phyloP scores from a whole-genome alignment of 352 stramenopile genomes.

The Achlya hypogyna region DNA sequence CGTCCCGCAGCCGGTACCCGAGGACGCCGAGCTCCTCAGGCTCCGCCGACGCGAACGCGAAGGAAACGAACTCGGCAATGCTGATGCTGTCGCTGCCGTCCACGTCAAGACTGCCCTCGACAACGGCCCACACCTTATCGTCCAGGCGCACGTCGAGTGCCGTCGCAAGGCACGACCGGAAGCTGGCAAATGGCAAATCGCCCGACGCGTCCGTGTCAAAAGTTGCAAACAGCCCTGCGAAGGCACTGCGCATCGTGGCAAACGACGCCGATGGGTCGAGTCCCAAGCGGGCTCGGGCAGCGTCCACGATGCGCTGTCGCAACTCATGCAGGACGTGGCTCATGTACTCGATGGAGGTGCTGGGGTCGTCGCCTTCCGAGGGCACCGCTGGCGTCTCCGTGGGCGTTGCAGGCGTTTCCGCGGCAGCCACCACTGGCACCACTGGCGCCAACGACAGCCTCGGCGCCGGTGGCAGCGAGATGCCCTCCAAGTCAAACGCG shows the following conservation, averaged over 20 bases:
- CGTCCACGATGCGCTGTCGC: constrained; percentile 32
- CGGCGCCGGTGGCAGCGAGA: neutral
- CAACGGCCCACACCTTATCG: constrained; percentile 31
- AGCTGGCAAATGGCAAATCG: constrained; percentile 40
- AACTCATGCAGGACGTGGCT: constrained; percentile 29
- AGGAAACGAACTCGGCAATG: constrained; percentile 67
- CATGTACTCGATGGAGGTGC: constrained; percentile 34
- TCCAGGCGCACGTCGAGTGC: constrained; percentile 35
- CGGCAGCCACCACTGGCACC: neutral
- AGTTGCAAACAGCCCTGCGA: constrained; percentile 38
- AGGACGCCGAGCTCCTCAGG: constrained; percentile 40
- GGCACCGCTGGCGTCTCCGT: neutral
- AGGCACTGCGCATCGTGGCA: constrained; percentile 39
- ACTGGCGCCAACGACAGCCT: no score
- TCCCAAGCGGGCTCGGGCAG: constrained; percentile 29
- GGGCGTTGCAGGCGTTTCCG: neutral
- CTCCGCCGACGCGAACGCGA: constrained; percentile 30
- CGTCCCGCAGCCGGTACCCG: constrained; percentile 35
- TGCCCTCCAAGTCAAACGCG: constrained; percentile 4
- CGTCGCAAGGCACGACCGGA: constrained; percentile 35
- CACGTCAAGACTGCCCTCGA: constrained; percentile 45
- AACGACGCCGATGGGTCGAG: constrained; percentile 28
- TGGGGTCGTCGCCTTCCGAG: neutral
- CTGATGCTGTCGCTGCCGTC: constrained; percentile 34
- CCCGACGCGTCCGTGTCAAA: constrained; percentile 51